These are phyloP conservation scores for Suillus alpinus DNA, from an alignment of 768 basidiomycete genomes.

Conservation along the genomic window DNA sequence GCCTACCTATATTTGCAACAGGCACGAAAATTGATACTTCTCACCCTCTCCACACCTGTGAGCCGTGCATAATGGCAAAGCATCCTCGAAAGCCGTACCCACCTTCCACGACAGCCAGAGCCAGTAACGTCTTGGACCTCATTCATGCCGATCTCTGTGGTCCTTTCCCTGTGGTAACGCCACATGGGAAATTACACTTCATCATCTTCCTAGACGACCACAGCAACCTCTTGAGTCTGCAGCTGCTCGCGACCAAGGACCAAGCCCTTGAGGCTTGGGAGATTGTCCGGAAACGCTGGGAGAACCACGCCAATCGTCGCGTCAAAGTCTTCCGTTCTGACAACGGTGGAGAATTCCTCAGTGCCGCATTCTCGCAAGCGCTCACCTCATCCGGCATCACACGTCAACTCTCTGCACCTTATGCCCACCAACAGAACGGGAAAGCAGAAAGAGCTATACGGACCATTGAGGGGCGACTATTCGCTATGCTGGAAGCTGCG, in stretches of 20 bases:
- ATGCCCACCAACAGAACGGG: slow-evolving; percentile 27
- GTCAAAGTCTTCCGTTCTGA: slow-evolving; percentile 10
- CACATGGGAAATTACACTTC: slow-evolving; percentile 13
- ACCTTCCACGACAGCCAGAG: background rate
- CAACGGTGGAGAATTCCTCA: slow-evolving; percentile 14
- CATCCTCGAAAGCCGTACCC: background rate
- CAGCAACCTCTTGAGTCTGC: slow-evolving; percentile 13
- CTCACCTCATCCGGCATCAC: background rate
- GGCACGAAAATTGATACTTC: background rate
- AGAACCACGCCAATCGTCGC: background rate
- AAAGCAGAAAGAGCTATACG: slow-evolving; percentile 28
- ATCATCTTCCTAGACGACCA: slow-evolving; percentile 13
- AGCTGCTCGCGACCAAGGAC: background rate
- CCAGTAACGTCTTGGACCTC: no score
- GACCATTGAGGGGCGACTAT: slow-evolving; percentile 20
- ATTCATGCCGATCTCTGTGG: slow-evolving; percentile 9
- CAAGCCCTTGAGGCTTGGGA: background rate
- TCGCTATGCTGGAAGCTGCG: slow-evolving; percentile 23
- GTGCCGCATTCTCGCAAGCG: background rate
- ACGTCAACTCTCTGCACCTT: slow-evolving; percentile 4
- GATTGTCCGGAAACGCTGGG: background rate
- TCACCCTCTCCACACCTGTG: background rate
- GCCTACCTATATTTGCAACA: background rate
- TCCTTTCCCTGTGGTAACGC: slow-evolving; percentile 16
- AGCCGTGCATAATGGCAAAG: background rate